Percentiles rank a stretch among this genome's conserved stretches.
These are phyloP conservation scores for Arthrobotrys conoides DNA, from an alignment of 2,329 filamentous ascomycete species.

Conservation along the genomic window DNA sequence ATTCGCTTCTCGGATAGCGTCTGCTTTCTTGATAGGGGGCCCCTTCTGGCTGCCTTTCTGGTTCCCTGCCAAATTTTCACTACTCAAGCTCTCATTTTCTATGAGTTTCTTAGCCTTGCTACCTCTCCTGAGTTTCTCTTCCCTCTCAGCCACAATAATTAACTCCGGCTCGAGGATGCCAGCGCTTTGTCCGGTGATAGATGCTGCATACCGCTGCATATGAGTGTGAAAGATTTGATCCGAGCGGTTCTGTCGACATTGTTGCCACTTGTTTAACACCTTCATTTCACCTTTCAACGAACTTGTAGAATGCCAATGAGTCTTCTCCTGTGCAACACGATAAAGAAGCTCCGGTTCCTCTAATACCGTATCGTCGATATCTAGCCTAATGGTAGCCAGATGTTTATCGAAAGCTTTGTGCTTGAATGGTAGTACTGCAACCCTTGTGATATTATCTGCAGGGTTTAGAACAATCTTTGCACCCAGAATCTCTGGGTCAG, in stretches of 20 bases:
- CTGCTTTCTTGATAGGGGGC: conserved; percentile 45
- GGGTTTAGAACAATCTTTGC: not conserved
- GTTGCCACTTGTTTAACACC: conserved; percentile 63
- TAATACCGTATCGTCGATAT: conserved; percentile 17
- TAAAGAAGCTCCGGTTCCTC: conserved; percentile 3
- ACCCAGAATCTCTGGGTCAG: not conserved
- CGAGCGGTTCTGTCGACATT: conserved; percentile 65
- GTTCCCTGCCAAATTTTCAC: not conserved
- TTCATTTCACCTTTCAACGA: conserved; percentile 66
- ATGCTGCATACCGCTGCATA: conserved; percentile 78
- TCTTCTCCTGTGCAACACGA: conserved; percentile 36
- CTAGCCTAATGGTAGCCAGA: conserved; percentile 25
- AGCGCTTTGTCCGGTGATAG: conserved; percentile 76
- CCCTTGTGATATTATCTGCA: not conserved
- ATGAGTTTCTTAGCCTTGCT: conserved; percentile 45
- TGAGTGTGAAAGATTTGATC: conserved; percentile 79
- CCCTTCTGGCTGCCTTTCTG: not conserved
- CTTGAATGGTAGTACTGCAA: conserved; percentile 31
- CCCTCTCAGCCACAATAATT: conserved; percentile 70
- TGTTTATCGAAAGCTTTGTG: conserved; percentile 36
- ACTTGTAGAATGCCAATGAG: conserved; percentile 55
- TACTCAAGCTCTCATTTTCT: not conserved
- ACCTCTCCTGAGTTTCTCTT: conserved; percentile 46
- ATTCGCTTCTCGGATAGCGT: conserved; percentile 55
- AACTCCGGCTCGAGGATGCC: conserved; percentile 76